These are phyloP conservation scores for Leucosporidium creatinivorum DNA, from an alignment of 768 basidiomycete genomes.

Conservation along the genomic window DNA sequence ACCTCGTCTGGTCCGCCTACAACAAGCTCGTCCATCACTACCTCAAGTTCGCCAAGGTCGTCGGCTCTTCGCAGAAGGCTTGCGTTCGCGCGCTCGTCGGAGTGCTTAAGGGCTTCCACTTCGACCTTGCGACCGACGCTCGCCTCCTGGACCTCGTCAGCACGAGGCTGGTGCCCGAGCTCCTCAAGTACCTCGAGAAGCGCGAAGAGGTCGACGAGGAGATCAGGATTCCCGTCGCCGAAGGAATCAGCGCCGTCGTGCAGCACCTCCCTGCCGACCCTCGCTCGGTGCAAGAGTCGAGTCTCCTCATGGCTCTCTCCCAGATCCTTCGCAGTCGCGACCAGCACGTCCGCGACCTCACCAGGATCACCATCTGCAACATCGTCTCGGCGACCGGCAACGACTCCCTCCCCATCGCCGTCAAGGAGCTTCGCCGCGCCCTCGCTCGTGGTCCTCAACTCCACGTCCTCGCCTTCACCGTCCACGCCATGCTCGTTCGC, in stretches of 20 bases:
- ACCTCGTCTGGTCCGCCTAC: slow-evolving; percentile 77
- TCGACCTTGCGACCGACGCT: slow-evolving; percentile 59
- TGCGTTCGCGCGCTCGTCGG: slow-evolving; percentile 78
- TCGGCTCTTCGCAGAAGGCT: slow-evolving; percentile 57
- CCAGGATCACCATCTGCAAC: slow-evolving; percentile 71
- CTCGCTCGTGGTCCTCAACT: slow-evolving; percentile 86
- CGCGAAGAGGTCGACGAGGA: slow-evolving; percentile 73
- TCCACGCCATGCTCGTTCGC: slow-evolving; percentile 73
- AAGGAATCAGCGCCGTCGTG: slow-evolving; percentile 79
- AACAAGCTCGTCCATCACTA: slow-evolving; percentile 72
- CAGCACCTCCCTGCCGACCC: slow-evolving; percentile 61
- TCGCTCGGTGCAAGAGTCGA: slow-evolving; percentile 61
- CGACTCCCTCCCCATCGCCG: slow-evolving; percentile 59
- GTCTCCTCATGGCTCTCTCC: slow-evolving; percentile 72
- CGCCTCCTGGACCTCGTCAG: slow-evolving; percentile 33
- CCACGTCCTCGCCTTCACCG: slow-evolving; percentile 78
- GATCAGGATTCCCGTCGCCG: slow-evolving; percentile 76
- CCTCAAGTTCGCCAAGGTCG: slow-evolving; percentile 60
- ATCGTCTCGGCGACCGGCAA: slow-evolving; percentile 69
- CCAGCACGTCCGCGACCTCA: slow-evolving; percentile 82
- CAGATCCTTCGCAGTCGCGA: slow-evolving; percentile 89
- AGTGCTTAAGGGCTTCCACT: slow-evolving; percentile 83
- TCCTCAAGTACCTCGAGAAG: slow-evolving; percentile 73
- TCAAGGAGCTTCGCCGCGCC: slow-evolving; percentile 76
- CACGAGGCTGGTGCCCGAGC: slow-evolving; percentile 69